Evolutionary conservation across 345 rosid species (phyloP).

Genomic region (Hibiscus syriacus): DNA sequence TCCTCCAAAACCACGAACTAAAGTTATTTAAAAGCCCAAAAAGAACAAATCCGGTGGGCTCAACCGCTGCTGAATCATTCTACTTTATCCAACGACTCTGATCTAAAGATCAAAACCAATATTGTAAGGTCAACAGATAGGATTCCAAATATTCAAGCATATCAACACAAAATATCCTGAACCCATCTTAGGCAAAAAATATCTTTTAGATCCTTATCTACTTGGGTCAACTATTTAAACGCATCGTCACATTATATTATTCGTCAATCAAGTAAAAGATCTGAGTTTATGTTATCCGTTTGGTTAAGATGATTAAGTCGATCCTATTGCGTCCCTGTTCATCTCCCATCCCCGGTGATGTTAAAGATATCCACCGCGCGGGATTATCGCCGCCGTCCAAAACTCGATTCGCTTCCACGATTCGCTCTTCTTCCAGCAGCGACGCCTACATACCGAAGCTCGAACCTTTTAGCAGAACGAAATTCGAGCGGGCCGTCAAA

Average conservation of each 20-base stretch:
- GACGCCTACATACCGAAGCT: constrained; percentile 56
- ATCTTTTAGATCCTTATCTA: constrained; percentile 26
- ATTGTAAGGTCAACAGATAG: neutral
- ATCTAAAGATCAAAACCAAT: neutral
- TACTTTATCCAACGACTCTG: neutral
- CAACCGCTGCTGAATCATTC: neutral
- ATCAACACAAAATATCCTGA: neutral
- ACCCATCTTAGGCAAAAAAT: neutral
- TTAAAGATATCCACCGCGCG: constrained; percentile 21
- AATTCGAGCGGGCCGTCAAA: constrained; percentile 43
- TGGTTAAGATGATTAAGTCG: constrained; percentile 44
- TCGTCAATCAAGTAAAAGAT: too few relatives aligned
- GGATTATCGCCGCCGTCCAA: constrained; percentile 8
- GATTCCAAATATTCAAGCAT: too few relatives aligned
- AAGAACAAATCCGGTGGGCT: constrained; percentile 4
- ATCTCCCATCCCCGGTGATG: constrained; percentile 22
- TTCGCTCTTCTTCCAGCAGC: constrained; percentile 42
- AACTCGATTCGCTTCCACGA: constrained; percentile 20
- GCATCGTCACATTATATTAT: neutral
- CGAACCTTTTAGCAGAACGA: constrained; percentile 65
- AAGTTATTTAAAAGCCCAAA: too few relatives aligned
- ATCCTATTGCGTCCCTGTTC: constrained; percentile 25
- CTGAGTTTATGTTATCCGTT: neutral
- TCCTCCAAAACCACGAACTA: too few relatives aligned
- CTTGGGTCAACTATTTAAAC: constrained; percentile 6